Evolutionary conservation across 164 flowering plant genomes (phyloP), one percentile per base, ranked within the genome.

Genomic region (Hamamelis virginiana): DNA sequence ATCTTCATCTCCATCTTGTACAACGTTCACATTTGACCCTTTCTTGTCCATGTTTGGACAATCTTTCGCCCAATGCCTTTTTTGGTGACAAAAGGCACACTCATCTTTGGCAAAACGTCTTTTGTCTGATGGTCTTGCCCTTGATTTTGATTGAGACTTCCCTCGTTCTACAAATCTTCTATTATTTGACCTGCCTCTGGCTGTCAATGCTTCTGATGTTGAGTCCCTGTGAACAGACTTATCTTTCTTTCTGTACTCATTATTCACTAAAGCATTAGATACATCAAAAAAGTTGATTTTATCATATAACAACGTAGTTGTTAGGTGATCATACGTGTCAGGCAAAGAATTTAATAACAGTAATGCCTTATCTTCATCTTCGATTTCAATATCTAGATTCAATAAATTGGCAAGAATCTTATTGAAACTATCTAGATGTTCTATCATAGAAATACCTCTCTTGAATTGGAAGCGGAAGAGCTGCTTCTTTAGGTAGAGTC

Each of bases 401-500:
- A 51, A 16, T 16, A 51, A 51, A 16, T 19, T 8, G 8, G 6
- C 6, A 33, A 51, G 56, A 16, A 51, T 19, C 41, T 38, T 67
- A 61, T 61, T 33, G 19, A 22, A 43, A 33, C 14, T 3, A 15
- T 33, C 21, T 8, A 33, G 6, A 5, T 61, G 22, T n/a, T 61
- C 19, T 5, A 6, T 6, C 56, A 51, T 51, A 2, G 64, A 33
- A 33, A 21, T 61, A 27, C 44, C 18, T 61, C 12, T n/a, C 1
- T 3, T 5, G 16, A 44, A 63, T 4, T 63, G 19, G 44, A 47
- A 64, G 19, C 56, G 55, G 15, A 64, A 64, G 3, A 64, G 55
- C 28, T 64, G 47, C n/a, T 48, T 64, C 55, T 64, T 64, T 41
- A 64, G 15, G 38, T 25, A 50, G 9, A 64, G 55, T 6, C 26